Base-by-base conservation (phyloP, 2,329 filamentous ascomycete genomes). In the Sphaerostilbella broomeana region DNA sequence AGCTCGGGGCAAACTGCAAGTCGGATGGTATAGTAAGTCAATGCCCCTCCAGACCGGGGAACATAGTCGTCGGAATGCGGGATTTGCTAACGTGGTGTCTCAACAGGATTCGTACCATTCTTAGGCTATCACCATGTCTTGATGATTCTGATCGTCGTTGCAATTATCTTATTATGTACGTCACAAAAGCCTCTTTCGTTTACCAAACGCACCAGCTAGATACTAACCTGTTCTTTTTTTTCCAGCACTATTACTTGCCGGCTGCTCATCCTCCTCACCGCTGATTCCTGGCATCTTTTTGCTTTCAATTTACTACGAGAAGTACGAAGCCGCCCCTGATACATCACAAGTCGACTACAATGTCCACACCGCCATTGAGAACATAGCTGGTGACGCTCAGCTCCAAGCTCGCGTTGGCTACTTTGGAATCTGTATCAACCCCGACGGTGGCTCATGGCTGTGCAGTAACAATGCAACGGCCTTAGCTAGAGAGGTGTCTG, bases 381-480 rank as follows among this genome's bases (percentile, higher is more conserved):
- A 92, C 65, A 94, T 98, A 47, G 90, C 94, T 42, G 86, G 87
- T 38, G 72, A 77, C 51, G 89, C 92, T 10, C 76, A 79, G 44
- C 71, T 98, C 34, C 87, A 94, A 62, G 88, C 92, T 18, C 82
- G 92, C 42, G 92, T 98, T 20, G 92, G 92, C 50, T 98, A 94
- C 70, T 98, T 98, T 56, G 92, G 92, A 52, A 94, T 98, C 62
- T 98, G 92, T 67, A 80, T 97, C 61, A 92, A 88, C 64, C 81
- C 86, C 1, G 87, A 95, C 59, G 85, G 84, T 44, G 90, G 90
- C 49, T 80, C 82, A 16, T 98, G 87, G 77, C 77, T 97, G 43
- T 98, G 92, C 75, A 92, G 86, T 62, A 94, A 95, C 72, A 98
- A 98, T 63, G 92, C 92, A 15, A 95, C 90, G 3, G 81, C 88